Base-by-base conservation (phyloP, 305 asterid genomes). In the Stenogyne calaminthoides region DNA sequence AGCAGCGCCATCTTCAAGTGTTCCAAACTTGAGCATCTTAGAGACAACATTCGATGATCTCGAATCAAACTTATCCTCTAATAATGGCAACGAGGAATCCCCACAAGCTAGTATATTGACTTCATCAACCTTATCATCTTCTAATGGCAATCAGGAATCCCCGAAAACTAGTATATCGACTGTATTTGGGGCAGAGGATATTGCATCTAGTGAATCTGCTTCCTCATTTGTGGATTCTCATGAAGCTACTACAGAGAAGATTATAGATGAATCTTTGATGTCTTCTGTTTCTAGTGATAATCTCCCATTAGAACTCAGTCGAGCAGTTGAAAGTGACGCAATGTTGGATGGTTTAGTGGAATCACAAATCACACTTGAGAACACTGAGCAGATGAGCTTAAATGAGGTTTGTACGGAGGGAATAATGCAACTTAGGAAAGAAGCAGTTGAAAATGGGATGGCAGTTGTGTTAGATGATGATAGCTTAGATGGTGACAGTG, bases 381-480 rank as follows among this genome's bases (percentile, higher is more conserved):
- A 69, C 59, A 65, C 72, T 40, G 58, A 78, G 66, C 80, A 4
- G 64, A 71, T 12, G 64, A 76, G 55, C 51, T 63, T 72, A 37
- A 49, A 56, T 46, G 42, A 36, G 29, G 78, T 86, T 8, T 81
- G 83, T 70, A 76, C 74, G 0, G 84, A 79, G 59, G 87, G 71
- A 71, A 81, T 91, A 79, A 29, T 83, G 55, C 84, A 78, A 29
- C 95, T 90, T 3, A 70, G 76, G 79, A 77, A 84, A 34, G 82
- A 85, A 79, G 99, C 97, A 64, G 85, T 91, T 51, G 91, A 87
- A 78, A 82, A 67, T 25, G 93, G 96, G 83, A 78, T 85, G 81
- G 96, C 97, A 3, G 25, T 85, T 42, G 76, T 88, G 67, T 83
- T 91, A 66, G 93, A 85, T 39, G 82, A 69, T 51, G 72, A 85